Conservation (phyloP, 2,329 filamentous ascomycete genomes). For the Trichoderma aggressivum region DNA sequence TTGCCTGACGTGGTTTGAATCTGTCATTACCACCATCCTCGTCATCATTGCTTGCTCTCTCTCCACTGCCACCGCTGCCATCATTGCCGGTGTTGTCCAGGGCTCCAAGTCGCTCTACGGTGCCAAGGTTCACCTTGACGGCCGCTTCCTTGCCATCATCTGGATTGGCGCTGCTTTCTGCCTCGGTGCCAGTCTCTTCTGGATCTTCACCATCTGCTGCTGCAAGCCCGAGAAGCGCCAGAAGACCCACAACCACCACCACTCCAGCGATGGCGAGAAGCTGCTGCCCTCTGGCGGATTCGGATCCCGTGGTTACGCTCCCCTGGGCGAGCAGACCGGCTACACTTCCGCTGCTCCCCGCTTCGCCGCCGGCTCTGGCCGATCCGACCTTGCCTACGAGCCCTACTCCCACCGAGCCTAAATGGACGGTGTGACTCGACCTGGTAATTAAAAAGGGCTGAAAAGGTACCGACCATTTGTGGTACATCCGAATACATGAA, state of each 20-base stretch:
- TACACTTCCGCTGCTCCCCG: conserved; percentile 37
- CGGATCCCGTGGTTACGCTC: conserved; percentile 33
- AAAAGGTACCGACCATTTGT: not conserved
- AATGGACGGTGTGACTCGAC: conserved; percentile 19
- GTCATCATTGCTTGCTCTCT: conserved; percentile 65
- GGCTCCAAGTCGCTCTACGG: conserved; percentile 66
- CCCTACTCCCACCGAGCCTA: conserved; percentile 59
- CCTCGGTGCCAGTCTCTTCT: conserved; percentile 76
- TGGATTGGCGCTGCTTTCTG: conserved; percentile 82
- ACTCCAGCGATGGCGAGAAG: conserved; percentile 49
- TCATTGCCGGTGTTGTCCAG: conserved; percentile 56
- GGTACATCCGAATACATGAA: not conserved
- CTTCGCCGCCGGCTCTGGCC: conserved; percentile 41
- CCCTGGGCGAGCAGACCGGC: conserved; percentile 34
- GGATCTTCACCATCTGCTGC: conserved; percentile 89
- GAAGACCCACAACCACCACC: conserved; percentile 35
- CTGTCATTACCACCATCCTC: conserved; percentile 55
- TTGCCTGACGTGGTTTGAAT: conserved; percentile 76
- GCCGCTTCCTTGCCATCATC: conserved; percentile 63
- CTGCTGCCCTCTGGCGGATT: conserved; percentile 39
- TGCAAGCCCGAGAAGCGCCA: conserved; percentile 55
- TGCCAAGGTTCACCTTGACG: conserved; percentile 64
- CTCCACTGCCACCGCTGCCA: conserved; percentile 68
- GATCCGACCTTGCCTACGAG: conserved; percentile 58
- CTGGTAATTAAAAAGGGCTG: not conserved